Conservation (phyloP, 2,329 filamentous ascomycete genomes). For the Colletotrichum costaricense region DNA sequence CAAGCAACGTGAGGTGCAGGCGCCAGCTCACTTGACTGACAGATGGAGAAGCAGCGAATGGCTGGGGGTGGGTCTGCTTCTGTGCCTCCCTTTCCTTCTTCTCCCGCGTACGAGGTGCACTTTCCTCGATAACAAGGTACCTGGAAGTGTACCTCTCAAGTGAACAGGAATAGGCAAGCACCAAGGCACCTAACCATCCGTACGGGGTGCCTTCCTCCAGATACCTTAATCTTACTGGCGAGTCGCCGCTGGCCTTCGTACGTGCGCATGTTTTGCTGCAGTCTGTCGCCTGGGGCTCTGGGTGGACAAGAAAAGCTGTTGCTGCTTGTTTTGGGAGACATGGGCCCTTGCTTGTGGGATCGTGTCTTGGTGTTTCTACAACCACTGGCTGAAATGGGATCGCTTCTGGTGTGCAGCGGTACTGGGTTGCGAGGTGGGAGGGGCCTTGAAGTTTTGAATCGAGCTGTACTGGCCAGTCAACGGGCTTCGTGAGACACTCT, state of each 20-base stretch:
- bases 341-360: conserved; percentile 30
- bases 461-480: conserved; percentile 30
- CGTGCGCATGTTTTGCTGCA: background rate
- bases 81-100: background rate
- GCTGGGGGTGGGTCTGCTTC: conserved; percentile 12
- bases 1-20: background rate
- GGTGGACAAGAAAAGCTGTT: conserved; percentile 1
- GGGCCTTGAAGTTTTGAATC: conserved; percentile 2
- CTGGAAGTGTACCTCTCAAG: too few relatives aligned
- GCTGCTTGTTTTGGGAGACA: conserved; percentile 23
- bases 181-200: too few relatives aligned
- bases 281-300: conserved; percentile 16
- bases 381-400: conserved; percentile 25
- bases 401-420: conserved; percentile 22
- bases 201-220: background rate
- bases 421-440: background rate
- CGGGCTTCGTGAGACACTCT: conserved; percentile 24
- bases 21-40: background rate
- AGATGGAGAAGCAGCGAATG: conserved; percentile 15
- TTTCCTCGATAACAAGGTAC: too few relatives aligned
- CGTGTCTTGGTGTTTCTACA: conserved; percentile 26
- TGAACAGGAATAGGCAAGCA: too few relatives aligned
- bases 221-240: background rate
- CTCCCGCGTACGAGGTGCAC: too few relatives aligned
- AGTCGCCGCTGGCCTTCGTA: background rate